A percentile compares a stretch with the other conserved stretches of the same genome.
These are phyloP conservation scores for Hyaloscypha bicolor DNA, from an alignment of 495 filamentous ascomycete genomes.

Conservation along the genomic window DNA sequence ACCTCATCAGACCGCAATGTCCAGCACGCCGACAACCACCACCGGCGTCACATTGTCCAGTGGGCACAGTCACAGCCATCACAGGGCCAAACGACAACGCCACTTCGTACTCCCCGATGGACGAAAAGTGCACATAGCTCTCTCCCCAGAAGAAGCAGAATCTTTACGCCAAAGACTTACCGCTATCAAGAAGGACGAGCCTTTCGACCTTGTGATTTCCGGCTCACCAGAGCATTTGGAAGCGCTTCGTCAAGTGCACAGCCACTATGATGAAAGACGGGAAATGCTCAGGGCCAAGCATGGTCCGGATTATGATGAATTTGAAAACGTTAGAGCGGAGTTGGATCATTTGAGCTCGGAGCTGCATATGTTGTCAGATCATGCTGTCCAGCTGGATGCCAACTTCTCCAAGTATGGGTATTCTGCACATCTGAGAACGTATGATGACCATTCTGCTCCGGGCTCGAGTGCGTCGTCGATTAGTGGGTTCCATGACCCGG, in stretches of 20 bases:
- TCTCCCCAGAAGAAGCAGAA: conserved; percentile 52
- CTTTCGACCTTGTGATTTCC: conserved; percentile 54
- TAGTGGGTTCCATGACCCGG: conserved; percentile 33
- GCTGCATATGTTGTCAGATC: conserved; percentile 53
- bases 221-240: conserved; percentile 57
- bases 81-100: conserved; percentile 39
- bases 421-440: conserved; percentile 52
- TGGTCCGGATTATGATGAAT: conserved; percentile 50
- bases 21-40: conserved; percentile 12
- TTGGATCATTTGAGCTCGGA: conserved; percentile 50
- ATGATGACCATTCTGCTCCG: conserved; percentile 27
- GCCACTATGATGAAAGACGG: conserved; percentile 49
- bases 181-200: conserved; percentile 39
- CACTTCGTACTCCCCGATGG: conserved; percentile 57
- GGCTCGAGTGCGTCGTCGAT: conserved; percentile 31
- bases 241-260: conserved; percentile 47
- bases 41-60: background rate
- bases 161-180: conserved; percentile 42
- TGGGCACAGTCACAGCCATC: conserved; percentile 17
- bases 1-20: background rate
- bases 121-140: conserved; percentile 54
- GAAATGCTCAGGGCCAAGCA: conserved; percentile 45
- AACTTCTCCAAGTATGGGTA: conserved; percentile 64
- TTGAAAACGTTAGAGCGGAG: conserved; percentile 51
- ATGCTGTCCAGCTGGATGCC: conserved; percentile 51